Percentiles rank a stretch among this genome's conserved stretches.
Evolutionary conservation across 768 basidiomycete genomes (phyloP).

Genomic region (Suillus cothurnatus): DNA sequence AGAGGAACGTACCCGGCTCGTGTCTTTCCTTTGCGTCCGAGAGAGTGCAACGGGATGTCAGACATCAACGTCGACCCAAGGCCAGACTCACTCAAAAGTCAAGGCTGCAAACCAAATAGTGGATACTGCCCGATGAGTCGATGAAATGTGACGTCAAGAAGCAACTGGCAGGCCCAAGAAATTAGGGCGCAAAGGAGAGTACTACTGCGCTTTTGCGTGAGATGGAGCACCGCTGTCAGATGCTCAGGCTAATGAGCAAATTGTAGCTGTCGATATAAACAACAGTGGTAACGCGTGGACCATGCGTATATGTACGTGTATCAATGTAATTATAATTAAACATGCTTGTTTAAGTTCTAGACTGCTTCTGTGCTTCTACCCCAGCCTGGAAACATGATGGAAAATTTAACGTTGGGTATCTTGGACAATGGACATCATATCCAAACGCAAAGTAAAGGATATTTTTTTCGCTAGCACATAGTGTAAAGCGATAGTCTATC

Average conservation of each 20-base stretch:
- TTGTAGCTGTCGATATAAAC: not conserved
- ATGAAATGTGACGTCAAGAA: constrained; percentile 2
- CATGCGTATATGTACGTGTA: not conserved
- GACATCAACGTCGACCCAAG: constrained; percentile 46
- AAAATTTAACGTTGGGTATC: not conserved
- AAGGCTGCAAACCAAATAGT: not conserved
- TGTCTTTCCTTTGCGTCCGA: constrained; percentile 51
- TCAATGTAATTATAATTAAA: no score
- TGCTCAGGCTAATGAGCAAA: not conserved
- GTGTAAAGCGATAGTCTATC: constrained; percentile 3
- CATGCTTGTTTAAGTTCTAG: not conserved
- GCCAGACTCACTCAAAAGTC: constrained; percentile 2
- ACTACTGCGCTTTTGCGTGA: not conserved
- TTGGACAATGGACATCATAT: not conserved
- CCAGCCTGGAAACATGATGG: not conserved
- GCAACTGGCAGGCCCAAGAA: no score
- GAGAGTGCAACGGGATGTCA: constrained; percentile 70
- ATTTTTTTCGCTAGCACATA: constrained; percentile 6
- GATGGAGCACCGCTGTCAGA: not conserved
- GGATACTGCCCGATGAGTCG: not conserved
- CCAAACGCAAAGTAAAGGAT: constrained; percentile 2
- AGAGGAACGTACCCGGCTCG: constrained; percentile 52
- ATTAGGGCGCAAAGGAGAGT: not conserved
- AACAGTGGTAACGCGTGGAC: not conserved
- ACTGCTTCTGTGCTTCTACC: not conserved